A percentile compares a stretch with the other conserved stretches of the same genome.
Evolutionary conservation across 176 grass and related monocot species (phyloP).

Genomic region (Themeda triandra): DNA sequence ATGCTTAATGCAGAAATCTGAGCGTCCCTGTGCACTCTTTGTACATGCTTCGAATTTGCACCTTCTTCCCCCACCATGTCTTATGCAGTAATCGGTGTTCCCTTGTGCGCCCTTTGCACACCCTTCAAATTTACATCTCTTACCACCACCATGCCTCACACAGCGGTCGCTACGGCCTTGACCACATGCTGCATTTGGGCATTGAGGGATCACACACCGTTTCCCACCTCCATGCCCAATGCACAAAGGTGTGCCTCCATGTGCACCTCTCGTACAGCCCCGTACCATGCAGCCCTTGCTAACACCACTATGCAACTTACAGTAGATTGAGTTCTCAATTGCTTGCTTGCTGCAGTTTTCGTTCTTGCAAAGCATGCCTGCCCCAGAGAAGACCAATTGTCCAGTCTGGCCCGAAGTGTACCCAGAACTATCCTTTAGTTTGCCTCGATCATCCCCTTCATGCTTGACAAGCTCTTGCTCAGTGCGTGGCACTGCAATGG

Average conservation of each 20-base stretch:
- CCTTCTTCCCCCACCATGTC: conserved; percentile 48
- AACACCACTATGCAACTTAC: conserved; percentile 39
- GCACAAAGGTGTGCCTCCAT: conserved; percentile 55
- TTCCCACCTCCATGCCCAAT: conserved; percentile 56
- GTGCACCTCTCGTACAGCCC: conserved; percentile 35
- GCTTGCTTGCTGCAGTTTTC: conserved; percentile 37
- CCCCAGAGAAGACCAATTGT: conserved; percentile 12
- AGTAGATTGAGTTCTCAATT: conserved; percentile 29
- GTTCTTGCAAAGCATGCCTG: conserved; percentile 25
- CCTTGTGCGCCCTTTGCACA: conserved; percentile 53
- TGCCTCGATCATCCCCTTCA: conserved; percentile 27
- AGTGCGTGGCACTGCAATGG: conserved; percentile 12
- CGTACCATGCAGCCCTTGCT: conserved; percentile 40
- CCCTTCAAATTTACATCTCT: conserved; percentile 43
- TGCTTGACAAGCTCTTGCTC: conserved; percentile 35
- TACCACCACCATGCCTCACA: conserved; percentile 51
- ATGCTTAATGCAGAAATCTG: conserved; percentile 49
- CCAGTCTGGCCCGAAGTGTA: not conserved
- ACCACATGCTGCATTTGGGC: conserved; percentile 51
- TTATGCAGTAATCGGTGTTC: conserved; percentile 48
- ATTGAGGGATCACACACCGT: conserved; percentile 37
- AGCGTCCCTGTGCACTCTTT: conserved; percentile 48
- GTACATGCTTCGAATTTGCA: conserved; percentile 50
- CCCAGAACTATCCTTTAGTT: conserved; percentile 35
- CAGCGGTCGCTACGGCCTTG: conserved; percentile 36